Percentiles rank a stretch among this genome's conserved stretches.
phyloP scores from a whole-genome alignment of 23 red algal genomes.

The Porphyridium purpureum region DNA sequence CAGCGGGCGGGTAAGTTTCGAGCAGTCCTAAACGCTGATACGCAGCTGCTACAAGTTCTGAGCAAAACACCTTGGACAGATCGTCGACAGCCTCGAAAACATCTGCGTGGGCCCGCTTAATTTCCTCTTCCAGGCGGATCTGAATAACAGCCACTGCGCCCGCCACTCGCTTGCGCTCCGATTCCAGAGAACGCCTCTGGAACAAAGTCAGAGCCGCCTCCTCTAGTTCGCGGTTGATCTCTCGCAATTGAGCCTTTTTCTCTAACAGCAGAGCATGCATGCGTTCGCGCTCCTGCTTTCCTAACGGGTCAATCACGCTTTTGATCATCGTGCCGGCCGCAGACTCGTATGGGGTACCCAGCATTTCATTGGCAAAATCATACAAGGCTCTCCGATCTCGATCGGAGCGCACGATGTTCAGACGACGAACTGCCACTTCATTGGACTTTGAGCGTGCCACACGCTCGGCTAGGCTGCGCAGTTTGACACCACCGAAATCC shows the following conservation, averaged over 20 bases:
- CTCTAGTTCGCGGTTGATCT: slow-evolving; percentile 65
- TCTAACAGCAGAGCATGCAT: slow-evolving; percentile 81
- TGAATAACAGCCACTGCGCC: slow-evolving; percentile 26
- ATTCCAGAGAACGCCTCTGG: slow-evolving; percentile 46
- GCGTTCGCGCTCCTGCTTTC: slow-evolving; percentile 87
- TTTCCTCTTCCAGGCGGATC: slow-evolving; percentile 14
- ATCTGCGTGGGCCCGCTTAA: neutral
- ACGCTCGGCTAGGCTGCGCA: slow-evolving; percentile 63
- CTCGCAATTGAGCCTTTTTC: slow-evolving; percentile 41
- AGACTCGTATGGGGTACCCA: slow-evolving; percentile 77
- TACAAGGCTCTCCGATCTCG: slow-evolving; percentile 47
- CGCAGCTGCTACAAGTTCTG: slow-evolving; percentile 89
- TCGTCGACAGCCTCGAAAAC: slow-evolving; percentile 30
- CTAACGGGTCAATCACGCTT: slow-evolving; percentile 58
- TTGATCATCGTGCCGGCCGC: slow-evolving; percentile 40
- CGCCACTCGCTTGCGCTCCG: slow-evolving; percentile 39
- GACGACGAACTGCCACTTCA: slow-evolving; percentile 77
- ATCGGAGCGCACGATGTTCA: slow-evolving; percentile 66
- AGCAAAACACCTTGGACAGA: slow-evolving; percentile 85
- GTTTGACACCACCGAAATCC: slow-evolving; percentile 81
- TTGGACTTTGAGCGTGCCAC: slow-evolving; percentile 63
- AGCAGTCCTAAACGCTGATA: slow-evolving; percentile 84
- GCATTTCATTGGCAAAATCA: slow-evolving; percentile 63
- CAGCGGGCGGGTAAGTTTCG: slow-evolving; percentile 68
- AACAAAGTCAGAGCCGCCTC: slow-evolving; percentile 65